Conservation (phyloP, 2,329 filamentous ascomycete genomes). For the Colletotrichum tofieldiae region DNA sequence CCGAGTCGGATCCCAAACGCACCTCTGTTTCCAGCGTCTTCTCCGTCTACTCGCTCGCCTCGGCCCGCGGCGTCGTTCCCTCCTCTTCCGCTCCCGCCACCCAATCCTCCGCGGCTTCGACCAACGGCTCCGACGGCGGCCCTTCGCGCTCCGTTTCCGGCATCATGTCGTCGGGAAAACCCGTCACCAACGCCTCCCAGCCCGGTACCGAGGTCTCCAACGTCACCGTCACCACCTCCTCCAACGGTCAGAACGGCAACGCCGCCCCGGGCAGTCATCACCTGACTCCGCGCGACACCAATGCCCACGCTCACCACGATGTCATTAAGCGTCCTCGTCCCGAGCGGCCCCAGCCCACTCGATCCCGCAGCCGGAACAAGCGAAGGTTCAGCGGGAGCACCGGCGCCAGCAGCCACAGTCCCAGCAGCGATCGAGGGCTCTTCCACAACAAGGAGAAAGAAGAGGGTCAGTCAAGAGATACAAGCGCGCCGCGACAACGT, state of each 20-base stretch:
- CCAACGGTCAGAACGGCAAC: conserved; percentile 54
- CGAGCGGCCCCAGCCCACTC: conserved; percentile 64
- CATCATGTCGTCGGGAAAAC: conserved; percentile 63
- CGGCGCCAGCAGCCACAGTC: conserved; percentile 85
- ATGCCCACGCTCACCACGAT: conserved; percentile 55
- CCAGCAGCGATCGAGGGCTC: conserved; percentile 77
- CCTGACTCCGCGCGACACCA: conserved; percentile 60
- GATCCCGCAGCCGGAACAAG: conserved; percentile 79
- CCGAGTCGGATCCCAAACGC: conserved; percentile 72
- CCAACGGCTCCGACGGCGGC: conserved; percentile 66
- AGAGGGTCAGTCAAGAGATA: conserved; percentile 58
- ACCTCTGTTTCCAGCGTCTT: conserved; percentile 82
- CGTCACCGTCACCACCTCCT: conserved; percentile 69
- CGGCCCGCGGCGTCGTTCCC: conserved; percentile 64
- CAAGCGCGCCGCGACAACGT: conserved; percentile 40
- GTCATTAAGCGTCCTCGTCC: conserved; percentile 53
- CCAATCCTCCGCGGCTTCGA: conserved; percentile 68
- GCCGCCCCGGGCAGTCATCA: conserved; percentile 61
- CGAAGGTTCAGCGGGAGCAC: conserved; percentile 87
- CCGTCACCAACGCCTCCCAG: conserved; percentile 57
- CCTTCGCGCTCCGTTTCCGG: conserved; percentile 61
- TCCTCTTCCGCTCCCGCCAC: conserved; percentile 70
- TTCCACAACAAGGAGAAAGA: conserved; percentile 70
- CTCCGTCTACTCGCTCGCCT: conserved; percentile 80
- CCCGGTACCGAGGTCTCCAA: conserved; percentile 68